phyloP scores from a whole-genome alignment of 192 early-diverging fungal species.

The Rhizophagus sp. region DNA sequence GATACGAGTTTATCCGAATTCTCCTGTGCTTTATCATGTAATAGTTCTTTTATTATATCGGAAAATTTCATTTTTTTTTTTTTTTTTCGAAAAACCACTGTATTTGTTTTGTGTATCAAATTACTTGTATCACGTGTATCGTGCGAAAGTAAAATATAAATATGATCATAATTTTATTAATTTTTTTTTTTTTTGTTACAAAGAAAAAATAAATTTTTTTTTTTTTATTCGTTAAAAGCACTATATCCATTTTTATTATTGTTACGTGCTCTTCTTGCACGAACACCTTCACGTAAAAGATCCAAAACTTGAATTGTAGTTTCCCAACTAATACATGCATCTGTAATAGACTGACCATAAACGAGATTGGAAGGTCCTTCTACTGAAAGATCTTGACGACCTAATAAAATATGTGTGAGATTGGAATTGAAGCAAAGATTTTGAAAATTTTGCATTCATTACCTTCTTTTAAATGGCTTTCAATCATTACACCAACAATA shows the following conservation, averaged over 20 bases:
- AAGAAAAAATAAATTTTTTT: background rate
- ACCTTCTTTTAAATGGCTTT: slow-evolving; percentile 89
- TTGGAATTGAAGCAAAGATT: background rate
- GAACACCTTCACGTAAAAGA: slow-evolving; percentile 70
- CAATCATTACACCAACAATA: slow-evolving; percentile 96
- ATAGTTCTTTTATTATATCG: background rate
- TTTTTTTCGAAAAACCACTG: no score
- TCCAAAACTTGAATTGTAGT: slow-evolving; percentile 80
- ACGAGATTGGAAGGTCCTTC: slow-evolving; percentile 72
- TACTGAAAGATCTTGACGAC: slow-evolving; percentile 70
- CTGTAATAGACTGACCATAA: slow-evolving; percentile 91
- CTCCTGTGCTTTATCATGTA: slow-evolving; percentile 8
- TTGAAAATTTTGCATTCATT: background rate
- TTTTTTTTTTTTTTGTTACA: background rate
- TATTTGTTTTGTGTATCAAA: no score
- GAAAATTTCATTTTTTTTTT: background rate
- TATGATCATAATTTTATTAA: background rate
- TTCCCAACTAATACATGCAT: slow-evolving; percentile 93
- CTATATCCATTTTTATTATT: slow-evolving; percentile 3
- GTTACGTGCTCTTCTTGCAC: slow-evolving; percentile 55
- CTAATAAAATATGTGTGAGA: background rate
- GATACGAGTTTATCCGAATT: background rate
- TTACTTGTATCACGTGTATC: no score
- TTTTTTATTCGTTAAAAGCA: slow-evolving; percentile 1
- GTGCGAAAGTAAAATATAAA: no score